Evolutionary conservation across 2,329 filamentous ascomycete species (phyloP), one percentile per base, ranked within the genome.

Genomic region (Coniochaeta sp.): DNA sequence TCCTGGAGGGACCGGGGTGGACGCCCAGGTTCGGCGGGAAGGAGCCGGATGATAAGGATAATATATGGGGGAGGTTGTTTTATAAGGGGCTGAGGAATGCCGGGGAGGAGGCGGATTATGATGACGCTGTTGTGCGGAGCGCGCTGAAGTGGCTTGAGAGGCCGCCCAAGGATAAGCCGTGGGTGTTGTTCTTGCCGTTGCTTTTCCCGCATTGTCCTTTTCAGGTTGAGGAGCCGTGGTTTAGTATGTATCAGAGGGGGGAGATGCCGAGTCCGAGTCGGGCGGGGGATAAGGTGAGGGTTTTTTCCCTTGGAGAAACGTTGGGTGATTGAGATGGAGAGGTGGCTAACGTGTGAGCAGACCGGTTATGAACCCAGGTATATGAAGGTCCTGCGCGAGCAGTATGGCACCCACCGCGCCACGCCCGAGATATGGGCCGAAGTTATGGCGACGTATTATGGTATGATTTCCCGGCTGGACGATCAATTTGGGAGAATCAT

Each of bases 141-240:
- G 73, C 72, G 0, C 42, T 74, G 31, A 65, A 64, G 7, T 77
- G 72, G 72, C 59, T 76, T 0, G 67, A 73, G 16, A 66, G 63
- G 16, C 72, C 71, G 0, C 73, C 73, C 0, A 51, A 51, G 0
- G 65, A 71, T 48, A 66, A 66, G 52, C 71, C 71, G 1, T 74
- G 68, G 69, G 67, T 73, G 0, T 53, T 74, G 0, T 74, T 71
- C 51, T 60, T 74, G 64, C 70, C 71, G 0, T 57, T 73, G 0
- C 56, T 71, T 6, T 73, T 75, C 53, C 71, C 73, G 0, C 69
- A 76, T 54, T 72, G 68, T n/a, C 72, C 72, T 0, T 76, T 76
- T 31, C 63, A 70, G 20, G 71, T 75, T 1, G 73, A 77, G 52
- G 72, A 75, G 58, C 73, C 72, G 0, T 75, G 69, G 51, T 74